A percentile compares a stretch with the other conserved stretches of the same genome.
Evolutionary conservation across 148 eudicot genomes (phyloP).

Genomic region (Spergularia bocconei): DNA sequence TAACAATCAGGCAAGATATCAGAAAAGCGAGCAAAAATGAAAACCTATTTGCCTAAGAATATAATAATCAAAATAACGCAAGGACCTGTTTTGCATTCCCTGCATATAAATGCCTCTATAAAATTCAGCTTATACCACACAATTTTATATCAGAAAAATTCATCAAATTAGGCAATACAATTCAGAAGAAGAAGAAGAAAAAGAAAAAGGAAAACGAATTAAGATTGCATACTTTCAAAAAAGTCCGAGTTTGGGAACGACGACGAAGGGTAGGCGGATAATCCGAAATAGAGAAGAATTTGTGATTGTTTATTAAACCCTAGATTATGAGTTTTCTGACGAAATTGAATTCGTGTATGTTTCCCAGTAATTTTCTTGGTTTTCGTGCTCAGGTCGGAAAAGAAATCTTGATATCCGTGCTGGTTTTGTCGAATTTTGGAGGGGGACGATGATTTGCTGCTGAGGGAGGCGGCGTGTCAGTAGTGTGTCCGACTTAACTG

Average conservation of each 20-base stretch:
- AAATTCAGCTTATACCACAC: neutral
- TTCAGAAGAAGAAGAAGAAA: neutral
- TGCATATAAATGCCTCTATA: neutral
- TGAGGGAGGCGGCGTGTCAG: too few species aligned
- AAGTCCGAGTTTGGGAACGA: neutral
- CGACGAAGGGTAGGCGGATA: slow-evolving; percentile 6
- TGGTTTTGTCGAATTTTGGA: too few species aligned
- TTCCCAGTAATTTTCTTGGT: too few species aligned
- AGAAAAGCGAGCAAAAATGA: neutral
- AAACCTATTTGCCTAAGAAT: neutral
- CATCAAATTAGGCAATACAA: slow-evolving; percentile 19
- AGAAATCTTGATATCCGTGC: too few species aligned
- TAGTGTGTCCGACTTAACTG: too few species aligned
- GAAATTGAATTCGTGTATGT: too few species aligned
- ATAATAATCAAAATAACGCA: neutral
- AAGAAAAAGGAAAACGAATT: neutral
- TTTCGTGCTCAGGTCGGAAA: too few species aligned
- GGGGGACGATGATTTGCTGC: too few species aligned
- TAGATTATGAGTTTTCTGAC: too few species aligned
- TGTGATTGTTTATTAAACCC: too few species aligned
- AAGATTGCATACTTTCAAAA: neutral
- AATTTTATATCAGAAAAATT: neutral
- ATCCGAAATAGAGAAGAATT: slow-evolving; percentile 4
- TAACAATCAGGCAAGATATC: neutral
- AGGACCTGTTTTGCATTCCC: neutral